Evolutionary conservation across 345 rosid genomes (phyloP).

Genomic region (Salix viminalis): DNA sequence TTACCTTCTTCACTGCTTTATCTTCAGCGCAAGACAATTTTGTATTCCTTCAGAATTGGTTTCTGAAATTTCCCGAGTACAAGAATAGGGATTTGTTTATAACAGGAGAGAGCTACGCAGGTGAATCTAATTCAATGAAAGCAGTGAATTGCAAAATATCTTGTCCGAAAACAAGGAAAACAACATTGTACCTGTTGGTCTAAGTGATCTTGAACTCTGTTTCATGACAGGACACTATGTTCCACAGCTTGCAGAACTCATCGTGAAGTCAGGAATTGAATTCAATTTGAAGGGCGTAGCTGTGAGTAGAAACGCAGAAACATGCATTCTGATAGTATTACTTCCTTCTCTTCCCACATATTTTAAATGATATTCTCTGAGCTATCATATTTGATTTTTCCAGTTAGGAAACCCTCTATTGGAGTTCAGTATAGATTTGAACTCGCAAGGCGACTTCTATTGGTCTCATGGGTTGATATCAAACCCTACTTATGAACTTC

Average conservation of each 20-base stretch:
- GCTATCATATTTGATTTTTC: background rate
- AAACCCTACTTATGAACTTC: slow-evolving; percentile 12
- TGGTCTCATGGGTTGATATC: slow-evolving; percentile 24
- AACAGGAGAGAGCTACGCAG: slow-evolving; percentile 22
- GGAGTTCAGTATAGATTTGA: slow-evolving; percentile 7
- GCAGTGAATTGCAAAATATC: too few species aligned
- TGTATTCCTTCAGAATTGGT: slow-evolving; percentile 16
- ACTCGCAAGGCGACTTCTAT: slow-evolving; percentile 15
- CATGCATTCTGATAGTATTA: background rate
- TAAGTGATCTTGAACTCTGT: background rate
- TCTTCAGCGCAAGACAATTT: slow-evolving; percentile 19
- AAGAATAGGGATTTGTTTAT: slow-evolving; percentile 15
- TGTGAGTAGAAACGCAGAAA: background rate
- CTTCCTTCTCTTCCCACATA: background rate
- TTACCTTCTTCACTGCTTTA: background rate
- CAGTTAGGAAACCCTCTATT: slow-evolving; percentile 25
- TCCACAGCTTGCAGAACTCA: slow-evolving; percentile 22
- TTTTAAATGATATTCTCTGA: background rate
- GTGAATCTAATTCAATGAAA: background rate
- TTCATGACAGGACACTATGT: slow-evolving; percentile 20
- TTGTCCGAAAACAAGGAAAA: too few species aligned
- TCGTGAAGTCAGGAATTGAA: slow-evolving; percentile 13
- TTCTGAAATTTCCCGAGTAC: slow-evolving; percentile 21
- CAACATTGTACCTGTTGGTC: too few species aligned
- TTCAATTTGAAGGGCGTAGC: slow-evolving; percentile 26